These are phyloP conservation scores for Liriodendron chinense DNA, from an alignment of 164 flowering plant genomes.

Conservation along the genomic window DNA sequence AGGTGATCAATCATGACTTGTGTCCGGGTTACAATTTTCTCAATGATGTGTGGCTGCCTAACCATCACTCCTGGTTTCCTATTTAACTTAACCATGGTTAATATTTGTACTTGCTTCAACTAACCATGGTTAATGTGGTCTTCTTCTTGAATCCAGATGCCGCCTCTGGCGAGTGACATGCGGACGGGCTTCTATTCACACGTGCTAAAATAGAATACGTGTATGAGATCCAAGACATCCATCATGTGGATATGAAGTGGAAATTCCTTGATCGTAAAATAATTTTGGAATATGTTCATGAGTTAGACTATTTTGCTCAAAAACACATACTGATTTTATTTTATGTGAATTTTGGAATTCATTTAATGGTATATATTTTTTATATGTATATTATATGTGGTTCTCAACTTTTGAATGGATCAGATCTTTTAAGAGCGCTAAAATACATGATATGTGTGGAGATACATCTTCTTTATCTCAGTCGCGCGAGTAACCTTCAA, in stretches of 20 bases:
- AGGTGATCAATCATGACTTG: slow-evolving; percentile 41
- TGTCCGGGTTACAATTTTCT: slow-evolving; percentile 52
- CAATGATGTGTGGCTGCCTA: slow-evolving; percentile 40
- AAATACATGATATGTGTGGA: not conserved
- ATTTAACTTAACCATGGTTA: slow-evolving; percentile 10
- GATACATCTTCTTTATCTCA: not conserved
- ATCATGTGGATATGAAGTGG: not conserved
- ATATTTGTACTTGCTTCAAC: not conserved
- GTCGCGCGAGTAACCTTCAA: not conserved
- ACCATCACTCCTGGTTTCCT: not conserved
- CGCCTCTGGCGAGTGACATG: not conserved
- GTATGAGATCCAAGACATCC: too few species aligned
- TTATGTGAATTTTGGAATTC: not conserved
- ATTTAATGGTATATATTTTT: not conserved
- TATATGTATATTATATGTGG: not conserved
- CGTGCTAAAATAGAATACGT: too few species aligned
- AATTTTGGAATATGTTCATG: not conserved
- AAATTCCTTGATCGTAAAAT: not conserved
- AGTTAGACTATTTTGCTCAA: not conserved
- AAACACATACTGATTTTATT: too few species aligned
- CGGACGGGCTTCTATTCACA: not conserved
- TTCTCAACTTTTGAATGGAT: not conserved
- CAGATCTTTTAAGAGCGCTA: not conserved
- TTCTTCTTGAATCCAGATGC: not conserved
- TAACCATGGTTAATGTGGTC: not conserved